A percentile compares a stretch with the other conserved stretches of the same genome.
Conservation (phyloP, 2,329 filamentous ascomycete genomes). For the Bipolaris sorokiniana region DNA sequence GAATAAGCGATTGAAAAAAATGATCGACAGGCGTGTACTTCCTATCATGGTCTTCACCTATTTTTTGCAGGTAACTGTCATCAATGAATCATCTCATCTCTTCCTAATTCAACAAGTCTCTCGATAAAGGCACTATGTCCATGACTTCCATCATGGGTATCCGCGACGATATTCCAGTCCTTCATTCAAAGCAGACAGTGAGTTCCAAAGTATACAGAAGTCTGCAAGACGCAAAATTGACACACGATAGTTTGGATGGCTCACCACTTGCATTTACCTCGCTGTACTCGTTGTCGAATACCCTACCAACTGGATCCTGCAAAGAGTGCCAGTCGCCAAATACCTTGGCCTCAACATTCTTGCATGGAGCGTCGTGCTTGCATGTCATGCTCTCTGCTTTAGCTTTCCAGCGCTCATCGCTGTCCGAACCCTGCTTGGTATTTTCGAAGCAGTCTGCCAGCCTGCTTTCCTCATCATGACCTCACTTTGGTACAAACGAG, state of each 20-base stretch:
- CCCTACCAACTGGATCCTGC: conserved; percentile 70
- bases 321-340: conserved; percentile 70
- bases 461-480: conserved; percentile 71
- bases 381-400: conserved; percentile 65
- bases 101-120: conserved; percentile 43
- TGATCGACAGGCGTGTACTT: conserved; percentile 72
- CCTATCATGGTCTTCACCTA: conserved; percentile 75
- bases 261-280: conserved; percentile 77
- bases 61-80: conserved; percentile 60
- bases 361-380: conserved; percentile 67
- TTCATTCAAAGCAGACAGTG: conserved; percentile 38
- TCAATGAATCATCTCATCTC: too few relatives aligned
- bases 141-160: conserved; percentile 70
- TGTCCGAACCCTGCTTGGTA: conserved; percentile 70
- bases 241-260: conserved; percentile 66
- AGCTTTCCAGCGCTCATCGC: conserved; percentile 66
- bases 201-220: conserved; percentile 10
- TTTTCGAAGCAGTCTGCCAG: conserved; percentile 74
- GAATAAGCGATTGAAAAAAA: conserved; percentile 64
- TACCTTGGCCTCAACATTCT: conserved; percentile 69
- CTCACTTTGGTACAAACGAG: conserved; percentile 72
- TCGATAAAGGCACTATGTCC: conserved; percentile 71
- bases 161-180: conserved; percentile 47
- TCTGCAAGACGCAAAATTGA: conserved; percentile 6
- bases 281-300: conserved; percentile 74